Percentiles rank a stretch among this genome's conserved stretches.
Conservation (phyloP, 2,329 filamentous ascomycete genomes). For the Fusarium pseudograminearum region DNA sequence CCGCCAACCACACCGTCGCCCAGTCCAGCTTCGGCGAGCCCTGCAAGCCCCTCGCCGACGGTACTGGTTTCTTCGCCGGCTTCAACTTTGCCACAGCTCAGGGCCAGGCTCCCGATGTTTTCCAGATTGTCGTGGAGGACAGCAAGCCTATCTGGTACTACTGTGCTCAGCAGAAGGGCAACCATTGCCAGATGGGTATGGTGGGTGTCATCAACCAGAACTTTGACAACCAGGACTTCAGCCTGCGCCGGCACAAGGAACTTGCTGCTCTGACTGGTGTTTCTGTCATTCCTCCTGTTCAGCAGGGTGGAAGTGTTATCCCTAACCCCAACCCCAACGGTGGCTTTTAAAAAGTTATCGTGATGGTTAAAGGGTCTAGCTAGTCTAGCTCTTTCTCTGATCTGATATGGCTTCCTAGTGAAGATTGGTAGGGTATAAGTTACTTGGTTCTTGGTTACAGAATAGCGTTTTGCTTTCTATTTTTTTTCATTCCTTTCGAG, state of each 20-base stretch:
- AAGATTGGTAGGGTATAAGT: not conserved
- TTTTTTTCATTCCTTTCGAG: conserved; percentile 19
- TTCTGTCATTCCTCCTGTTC: conserved; percentile 49
- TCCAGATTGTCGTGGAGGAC: conserved; percentile 59
- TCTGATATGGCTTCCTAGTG: not conserved
- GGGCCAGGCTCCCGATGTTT: conserved; percentile 57
- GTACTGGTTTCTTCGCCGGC: conserved; percentile 59
- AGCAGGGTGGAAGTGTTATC: conserved; percentile 55
- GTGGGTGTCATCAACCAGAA: conserved; percentile 63
- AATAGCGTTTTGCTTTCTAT: not conserved
- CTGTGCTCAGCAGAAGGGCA: conserved; percentile 56
- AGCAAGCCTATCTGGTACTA: conserved; percentile 59
- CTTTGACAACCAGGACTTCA: conserved; percentile 54
- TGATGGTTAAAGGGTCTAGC: not conserved
- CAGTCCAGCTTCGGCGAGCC: conserved; percentile 58
- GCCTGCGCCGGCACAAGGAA: conserved; percentile 54
- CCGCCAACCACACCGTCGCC: conserved; percentile 63
- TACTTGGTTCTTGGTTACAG: not conserved
- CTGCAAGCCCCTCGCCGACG: conserved; percentile 56
- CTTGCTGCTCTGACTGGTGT: conserved; percentile 51
- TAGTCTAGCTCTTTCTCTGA: not conserved
- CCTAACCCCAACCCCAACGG: conserved; percentile 57
- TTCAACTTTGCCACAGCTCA: conserved; percentile 59
- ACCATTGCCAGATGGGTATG: conserved; percentile 64
- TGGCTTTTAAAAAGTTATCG: conserved; percentile 49